Evolutionary conservation across 2,329 filamentous ascomycete genomes (phyloP).

Genomic region (Xylariaceae sp.): DNA sequence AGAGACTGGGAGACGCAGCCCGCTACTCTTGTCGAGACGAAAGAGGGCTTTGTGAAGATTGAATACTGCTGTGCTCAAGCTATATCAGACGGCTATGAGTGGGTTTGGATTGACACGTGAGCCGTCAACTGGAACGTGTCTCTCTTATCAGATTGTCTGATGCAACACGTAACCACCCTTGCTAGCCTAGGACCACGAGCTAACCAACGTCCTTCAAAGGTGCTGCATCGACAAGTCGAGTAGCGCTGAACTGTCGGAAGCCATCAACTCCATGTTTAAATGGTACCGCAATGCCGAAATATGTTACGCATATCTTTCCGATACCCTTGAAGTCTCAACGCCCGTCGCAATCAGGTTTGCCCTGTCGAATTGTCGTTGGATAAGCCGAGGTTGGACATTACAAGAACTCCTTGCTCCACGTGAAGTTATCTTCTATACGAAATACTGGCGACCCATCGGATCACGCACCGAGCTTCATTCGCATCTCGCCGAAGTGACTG

Average conservation of each 20-base stretch:
- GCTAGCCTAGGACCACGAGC: neutral
- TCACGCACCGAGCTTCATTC: conserved; percentile 16
- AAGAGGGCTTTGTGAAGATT: conserved; percentile 9
- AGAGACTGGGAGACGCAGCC: conserved; percentile 5
- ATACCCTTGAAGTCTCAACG: conserved; percentile 13
- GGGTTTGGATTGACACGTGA: conserved; percentile 11
- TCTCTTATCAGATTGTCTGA: too few relatives aligned
- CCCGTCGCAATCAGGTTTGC: neutral
- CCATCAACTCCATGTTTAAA: too few relatives aligned
- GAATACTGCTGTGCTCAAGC: conserved; percentile 9
- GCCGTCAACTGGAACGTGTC: neutral
- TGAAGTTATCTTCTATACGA: conserved; percentile 20
- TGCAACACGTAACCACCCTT: neutral
- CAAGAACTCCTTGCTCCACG: conserved; percentile 22
- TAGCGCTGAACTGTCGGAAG: conserved; percentile 23
- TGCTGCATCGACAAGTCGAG: conserved; percentile 24
- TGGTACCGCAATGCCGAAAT: conserved; percentile 22
- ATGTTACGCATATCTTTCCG: conserved; percentile 23
- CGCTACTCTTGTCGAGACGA: neutral
- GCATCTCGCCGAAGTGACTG: conserved; percentile 15
- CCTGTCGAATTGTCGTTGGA: conserved; percentile 7
- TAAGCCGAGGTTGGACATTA: conserved; percentile 14
- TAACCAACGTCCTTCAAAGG: conserved; percentile 1
- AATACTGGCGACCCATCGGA: conserved; percentile 18
- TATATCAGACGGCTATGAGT: conserved; percentile 4